Evolutionary conservation across 2,329 filamentous ascomycete species (phyloP).

Genomic region (Aspergillus pseudotamarii): DNA sequence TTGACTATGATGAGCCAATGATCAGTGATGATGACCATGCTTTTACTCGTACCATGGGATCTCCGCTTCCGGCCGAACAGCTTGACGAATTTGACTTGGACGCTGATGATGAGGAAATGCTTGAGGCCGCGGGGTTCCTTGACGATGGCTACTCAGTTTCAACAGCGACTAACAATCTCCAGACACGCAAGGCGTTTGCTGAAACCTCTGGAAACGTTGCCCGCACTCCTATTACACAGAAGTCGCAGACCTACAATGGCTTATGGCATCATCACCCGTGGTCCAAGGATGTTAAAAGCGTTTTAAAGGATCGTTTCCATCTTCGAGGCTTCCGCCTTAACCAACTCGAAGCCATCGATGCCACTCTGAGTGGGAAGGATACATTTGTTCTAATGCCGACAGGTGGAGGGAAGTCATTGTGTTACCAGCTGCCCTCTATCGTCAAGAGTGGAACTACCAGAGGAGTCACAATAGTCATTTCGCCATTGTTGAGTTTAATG

Average conservation of each 20-base stretch:
- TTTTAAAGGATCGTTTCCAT: constrained; percentile 80
- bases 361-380: constrained; percentile 83
- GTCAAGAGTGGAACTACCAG: constrained; percentile 75
- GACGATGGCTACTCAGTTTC: constrained; percentile 30
- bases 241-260: constrained; percentile 34
- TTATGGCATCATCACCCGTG: constrained; percentile 69
- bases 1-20: constrained; percentile 26
- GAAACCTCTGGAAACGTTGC: constrained; percentile 45
- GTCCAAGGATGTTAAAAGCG: constrained; percentile 81
- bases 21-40: constrained; percentile 28
- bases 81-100: constrained; percentile 47
- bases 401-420: constrained; percentile 93
- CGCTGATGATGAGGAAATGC: constrained; percentile 49
- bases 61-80: constrained; percentile 29
- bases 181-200: constrained; percentile 40
- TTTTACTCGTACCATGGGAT: constrained; percentile 47
- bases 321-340: constrained; percentile 86
- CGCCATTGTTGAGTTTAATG: constrained; percentile 92
- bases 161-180: constrained; percentile 14
- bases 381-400: constrained; percentile 98
- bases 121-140: constrained; percentile 45
- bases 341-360: constrained; percentile 94
- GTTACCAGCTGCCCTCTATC: constrained; percentile 91
- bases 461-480: constrained; percentile 93
- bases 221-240: constrained; percentile 33